Base-by-base conservation (phyloP, 2,329 filamentous ascomycete species). In the Periconia digitata region DNA sequence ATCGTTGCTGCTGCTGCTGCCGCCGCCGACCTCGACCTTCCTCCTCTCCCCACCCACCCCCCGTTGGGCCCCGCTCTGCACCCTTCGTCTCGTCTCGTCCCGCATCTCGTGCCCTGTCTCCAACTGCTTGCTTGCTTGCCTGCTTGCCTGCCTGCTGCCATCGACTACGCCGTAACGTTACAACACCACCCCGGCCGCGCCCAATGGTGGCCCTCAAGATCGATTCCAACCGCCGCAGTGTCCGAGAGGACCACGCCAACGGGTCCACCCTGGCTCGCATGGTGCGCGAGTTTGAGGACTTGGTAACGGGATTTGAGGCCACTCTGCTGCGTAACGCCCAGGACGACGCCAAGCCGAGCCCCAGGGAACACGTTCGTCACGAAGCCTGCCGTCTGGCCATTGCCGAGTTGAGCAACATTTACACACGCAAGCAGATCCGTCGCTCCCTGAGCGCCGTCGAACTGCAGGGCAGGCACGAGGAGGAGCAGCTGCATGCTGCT, bases 261-360 rank as follows among this genome's bases (percentile, higher is more conserved):
- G 40, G 46, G 27, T 55, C 60, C 29, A 51, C 55, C 47, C 58
- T 67, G 49, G 60, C 58, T 35, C 63, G 60, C 23, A 58, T 67
- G 22, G 63, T 67, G 66, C 63, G 59, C 55, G 62, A 67, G 49
- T 68, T 66, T 47, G 57, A 69, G 41, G 60, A 67, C 48, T 59
- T 69, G 29, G 64, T 63, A 37, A 44, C 49, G 40, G 49, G 50
- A 45, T 63, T 62, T 50, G 66, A 70, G 60, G 51, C 53, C 18
- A 58, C 58, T 27, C 57, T 70, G 52, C 55, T 59, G 54, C 60
- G 54, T 47, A 29, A 38, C 22, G 13, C 29, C 18, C 18, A 32
- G 44, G 23, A 24, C 39, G 32, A 27, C 34, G 27, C 32, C 29
- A 17, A 22, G 8, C 16, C 17, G 18, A 17, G 47, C 32, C 47